A percentile compares a stretch with the other conserved stretches of the same genome.
Conservation (phyloP, 257 asterid species). For the Plantago ovata region DNA sequence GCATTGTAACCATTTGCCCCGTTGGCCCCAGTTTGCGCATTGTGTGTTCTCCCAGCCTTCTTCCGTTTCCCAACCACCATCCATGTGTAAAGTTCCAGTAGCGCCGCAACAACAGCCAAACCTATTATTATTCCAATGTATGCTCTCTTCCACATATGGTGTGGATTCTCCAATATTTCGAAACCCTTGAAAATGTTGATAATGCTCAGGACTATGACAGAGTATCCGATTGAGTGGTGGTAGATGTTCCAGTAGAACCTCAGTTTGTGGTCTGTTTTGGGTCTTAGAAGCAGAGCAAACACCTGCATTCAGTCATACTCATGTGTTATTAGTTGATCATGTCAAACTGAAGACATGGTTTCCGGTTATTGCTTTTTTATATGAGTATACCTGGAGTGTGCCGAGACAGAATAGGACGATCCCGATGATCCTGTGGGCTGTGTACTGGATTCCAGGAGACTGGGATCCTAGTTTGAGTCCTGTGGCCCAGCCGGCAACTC, state of each 20-base stretch:
- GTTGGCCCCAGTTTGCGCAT: conserved; percentile 27
- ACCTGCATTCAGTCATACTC: conserved; percentile 27
- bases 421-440: conserved; percentile 68
- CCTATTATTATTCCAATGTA: conserved; percentile 57
- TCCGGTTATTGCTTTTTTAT: not conserved
- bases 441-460: conserved; percentile 53
- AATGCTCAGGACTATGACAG: conserved; percentile 67
- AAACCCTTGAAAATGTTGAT: conserved; percentile 86
- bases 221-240: conserved; percentile 69
- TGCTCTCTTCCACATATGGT: conserved; percentile 62
- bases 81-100: conserved; percentile 68
- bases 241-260: conserved; percentile 81
- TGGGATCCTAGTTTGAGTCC: conserved; percentile 73
- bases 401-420: conserved; percentile 58
- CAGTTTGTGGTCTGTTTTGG: conserved; percentile 74
- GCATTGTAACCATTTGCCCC: conserved; percentile 33
- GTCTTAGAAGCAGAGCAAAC: conserved; percentile 85
- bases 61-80: conserved; percentile 59
- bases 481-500: conserved; percentile 89
- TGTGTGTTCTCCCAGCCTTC: conserved; percentile 31
- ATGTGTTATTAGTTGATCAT: not conserved
- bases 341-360: not conserved
- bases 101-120: conserved; percentile 49
- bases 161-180: conserved; percentile 52
- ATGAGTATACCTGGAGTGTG: conserved; percentile 60